Evolutionary conservation across 371 early-diverging fungal genomes (phyloP).

Genomic region (Quaeritorhiza haematococci): DNA sequence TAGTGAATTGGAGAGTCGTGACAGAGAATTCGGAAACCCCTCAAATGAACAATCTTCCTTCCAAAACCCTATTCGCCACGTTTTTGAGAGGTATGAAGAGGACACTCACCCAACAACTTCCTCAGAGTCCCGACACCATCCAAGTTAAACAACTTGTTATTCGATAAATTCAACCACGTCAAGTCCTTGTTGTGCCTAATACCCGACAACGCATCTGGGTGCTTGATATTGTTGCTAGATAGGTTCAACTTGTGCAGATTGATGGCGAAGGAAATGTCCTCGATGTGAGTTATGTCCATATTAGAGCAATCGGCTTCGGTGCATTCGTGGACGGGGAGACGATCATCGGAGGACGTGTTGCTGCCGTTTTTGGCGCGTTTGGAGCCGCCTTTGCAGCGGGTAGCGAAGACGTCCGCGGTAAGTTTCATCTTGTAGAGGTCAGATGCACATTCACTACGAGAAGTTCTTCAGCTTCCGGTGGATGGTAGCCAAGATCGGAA

Average conservation of each 20-base stretch:
- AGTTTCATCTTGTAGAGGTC: too few relatives aligned
- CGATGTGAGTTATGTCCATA: constrained; percentile 58
- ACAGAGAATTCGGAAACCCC: too few relatives aligned
- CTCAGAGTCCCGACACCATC: constrained; percentile 56
- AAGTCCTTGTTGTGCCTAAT: constrained; percentile 50
- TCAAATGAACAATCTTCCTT: neutral
- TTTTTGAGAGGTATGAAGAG: constrained; percentile 1
- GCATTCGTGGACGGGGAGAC: too few relatives aligned
- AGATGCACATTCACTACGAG: too few relatives aligned
- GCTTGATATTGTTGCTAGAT: constrained; percentile 55
- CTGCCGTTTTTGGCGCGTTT: neutral
- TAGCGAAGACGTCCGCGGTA: too few relatives aligned
- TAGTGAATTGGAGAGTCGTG: too few relatives aligned
- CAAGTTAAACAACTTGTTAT: constrained; percentile 59
- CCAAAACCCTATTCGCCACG: constrained; percentile 2
- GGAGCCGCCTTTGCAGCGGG: too few relatives aligned
- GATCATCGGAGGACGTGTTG: constrained; percentile 43
- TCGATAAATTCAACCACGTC: constrained; percentile 61
- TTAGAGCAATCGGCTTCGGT: constrained; percentile 32
- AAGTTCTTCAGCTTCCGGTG: too few relatives aligned
- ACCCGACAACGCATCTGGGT: constrained; percentile 49
- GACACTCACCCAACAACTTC: constrained; percentile 54
- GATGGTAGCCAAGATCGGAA: too few relatives aligned
- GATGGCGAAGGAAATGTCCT: constrained; percentile 62
- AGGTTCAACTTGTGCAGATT: constrained; percentile 67